Conservation (phyloP, 331 rosid genomes). For the Acacia pycnantha region DNA sequence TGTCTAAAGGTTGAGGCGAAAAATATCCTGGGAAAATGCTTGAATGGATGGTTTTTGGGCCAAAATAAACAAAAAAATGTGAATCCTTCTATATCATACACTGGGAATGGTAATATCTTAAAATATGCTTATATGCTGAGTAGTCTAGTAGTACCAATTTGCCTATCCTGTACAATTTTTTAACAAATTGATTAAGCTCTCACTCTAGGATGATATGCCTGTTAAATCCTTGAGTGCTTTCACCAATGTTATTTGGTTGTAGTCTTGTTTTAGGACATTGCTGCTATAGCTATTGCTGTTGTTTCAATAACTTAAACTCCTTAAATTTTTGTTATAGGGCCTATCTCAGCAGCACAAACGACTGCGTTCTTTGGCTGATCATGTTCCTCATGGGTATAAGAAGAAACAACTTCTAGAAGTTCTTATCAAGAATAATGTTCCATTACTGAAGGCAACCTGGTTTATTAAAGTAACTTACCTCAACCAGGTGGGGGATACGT, state of each 20-base stretch:
- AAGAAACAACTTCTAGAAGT: constrained; percentile 76
- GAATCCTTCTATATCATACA: background rate
- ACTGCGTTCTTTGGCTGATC: constrained; percentile 81
- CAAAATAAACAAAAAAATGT: background rate
- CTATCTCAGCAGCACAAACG: constrained; percentile 93
- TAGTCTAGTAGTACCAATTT: constrained; percentile 2
- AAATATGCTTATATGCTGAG: constrained; percentile 21
- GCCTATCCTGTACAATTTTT: background rate
- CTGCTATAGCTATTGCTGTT: background rate
- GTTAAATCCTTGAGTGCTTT: constrained; percentile 1
- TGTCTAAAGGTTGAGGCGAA: background rate
- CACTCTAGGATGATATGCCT: constrained; percentile 14
- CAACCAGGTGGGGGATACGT: constrained; percentile 68
- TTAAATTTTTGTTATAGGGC: constrained; percentile 59
- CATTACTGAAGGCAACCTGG: constrained; percentile 97
- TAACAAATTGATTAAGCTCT: constrained; percentile 9
- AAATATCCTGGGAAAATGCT: background rate
- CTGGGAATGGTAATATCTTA: background rate
- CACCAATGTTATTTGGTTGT: constrained; percentile 11
- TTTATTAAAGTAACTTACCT: constrained; percentile 88
- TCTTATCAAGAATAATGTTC: constrained; percentile 90
- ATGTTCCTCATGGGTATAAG: constrained; percentile 88
- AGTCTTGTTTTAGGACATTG: constrained; percentile 11
- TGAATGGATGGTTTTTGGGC: background rate
- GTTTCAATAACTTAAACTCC: constrained; percentile 21